Percentiles rank a stretch among this genome's conserved stretches.
Conservation (phyloP, 805 yeast species). For the Candida ovalis region DNA sequence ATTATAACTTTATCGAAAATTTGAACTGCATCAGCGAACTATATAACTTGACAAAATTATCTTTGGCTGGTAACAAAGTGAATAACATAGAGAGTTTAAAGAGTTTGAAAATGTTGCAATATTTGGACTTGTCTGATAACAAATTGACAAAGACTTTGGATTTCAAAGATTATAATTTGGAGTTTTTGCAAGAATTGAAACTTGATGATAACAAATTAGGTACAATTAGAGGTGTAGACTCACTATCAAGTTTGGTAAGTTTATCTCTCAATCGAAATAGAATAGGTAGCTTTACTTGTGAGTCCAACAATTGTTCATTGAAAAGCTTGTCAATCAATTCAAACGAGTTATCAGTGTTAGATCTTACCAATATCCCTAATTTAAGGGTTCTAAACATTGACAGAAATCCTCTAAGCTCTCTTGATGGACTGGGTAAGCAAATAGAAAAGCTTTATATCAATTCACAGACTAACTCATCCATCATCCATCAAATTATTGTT, state of each 20-base stretch:
- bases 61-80: slow-evolving; percentile 36
- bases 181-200: slow-evolving; percentile 41
- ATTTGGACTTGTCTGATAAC: slow-evolving; percentile 41
- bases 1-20: slow-evolving; percentile 34
- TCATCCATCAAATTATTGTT: slow-evolving; percentile 20
- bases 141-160: slow-evolving; percentile 36
- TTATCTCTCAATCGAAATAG: slow-evolving; percentile 42
- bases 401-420: slow-evolving; percentile 30
- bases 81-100: slow-evolving; percentile 35
- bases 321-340: slow-evolving; percentile 37
- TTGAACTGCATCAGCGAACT: slow-evolving; percentile 36
- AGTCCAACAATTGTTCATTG: slow-evolving; percentile 25
- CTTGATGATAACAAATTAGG: slow-evolving; percentile 40
- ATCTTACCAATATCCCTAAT: slow-evolving; percentile 33
- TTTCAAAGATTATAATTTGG: slow-evolving; percentile 32
- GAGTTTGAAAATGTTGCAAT: slow-evolving; percentile 36
- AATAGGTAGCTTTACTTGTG: slow-evolving; percentile 25
- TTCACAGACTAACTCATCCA: slow-evolving; percentile 27
- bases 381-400: slow-evolving; percentile 44
- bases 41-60: slow-evolving; percentile 40
- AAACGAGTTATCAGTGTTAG: slow-evolving; percentile 34
- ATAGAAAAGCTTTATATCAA: slow-evolving; percentile 43
- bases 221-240: slow-evolving; percentile 34
- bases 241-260: slow-evolving; percentile 33
- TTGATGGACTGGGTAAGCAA: slow-evolving; percentile 30